A percentile compares a stretch with the other conserved stretches of the same genome.
These are phyloP conservation scores for Sclerotinia nivalis DNA, from an alignment of 2,329 filamentous ascomycete species.

Conservation along the genomic window DNA sequence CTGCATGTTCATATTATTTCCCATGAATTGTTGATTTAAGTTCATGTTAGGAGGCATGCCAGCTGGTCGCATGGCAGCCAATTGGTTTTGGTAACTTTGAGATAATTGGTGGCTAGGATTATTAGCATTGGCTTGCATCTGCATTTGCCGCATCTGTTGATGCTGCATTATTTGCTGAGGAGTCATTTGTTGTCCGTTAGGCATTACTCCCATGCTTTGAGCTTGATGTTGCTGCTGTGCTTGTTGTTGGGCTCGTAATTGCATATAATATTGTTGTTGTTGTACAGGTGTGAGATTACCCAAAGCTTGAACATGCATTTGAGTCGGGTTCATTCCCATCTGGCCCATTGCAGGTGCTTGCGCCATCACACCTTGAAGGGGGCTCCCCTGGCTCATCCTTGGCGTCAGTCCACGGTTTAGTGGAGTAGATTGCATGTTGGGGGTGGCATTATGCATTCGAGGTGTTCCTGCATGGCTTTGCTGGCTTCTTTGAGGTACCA, in stretches of 20 bases:
- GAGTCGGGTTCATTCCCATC: constrained; percentile 53
- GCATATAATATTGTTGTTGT: constrained; percentile 35
- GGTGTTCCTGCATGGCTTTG: constrained; percentile 68
- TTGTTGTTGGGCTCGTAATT: constrained; percentile 33
- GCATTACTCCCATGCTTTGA: constrained; percentile 17
- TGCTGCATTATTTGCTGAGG: constrained; percentile 19
- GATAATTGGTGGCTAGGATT: constrained; percentile 8
- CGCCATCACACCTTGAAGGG: constrained; percentile 59
- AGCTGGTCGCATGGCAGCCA: constrained; percentile 17
- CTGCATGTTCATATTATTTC: constrained; percentile 18
- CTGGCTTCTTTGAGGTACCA: constrained; percentile 65
- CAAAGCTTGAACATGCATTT: constrained; percentile 39
- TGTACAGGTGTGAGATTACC: constrained; percentile 40
- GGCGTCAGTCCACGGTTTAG: constrained; percentile 58
- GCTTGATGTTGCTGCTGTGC: constrained; percentile 20
- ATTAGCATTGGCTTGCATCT: constrained; percentile 18
- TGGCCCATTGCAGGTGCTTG: constrained; percentile 56
- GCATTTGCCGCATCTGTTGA: constrained; percentile 23
- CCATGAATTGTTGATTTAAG: constrained; percentile 22
- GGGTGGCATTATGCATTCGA: constrained; percentile 61
- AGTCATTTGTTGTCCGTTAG: constrained; percentile 21
- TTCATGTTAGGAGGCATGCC: constrained; percentile 21
- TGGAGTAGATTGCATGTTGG: constrained; percentile 63
- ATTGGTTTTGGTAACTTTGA: constrained; percentile 20
- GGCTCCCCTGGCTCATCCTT: constrained; percentile 63